A percentile compares a stretch with the other conserved stretches of the same genome.
These are phyloP conservation scores for Mucor piriformis DNA, from an alignment of 371 early-diverging fungal genomes.

Conservation along the genomic window DNA sequence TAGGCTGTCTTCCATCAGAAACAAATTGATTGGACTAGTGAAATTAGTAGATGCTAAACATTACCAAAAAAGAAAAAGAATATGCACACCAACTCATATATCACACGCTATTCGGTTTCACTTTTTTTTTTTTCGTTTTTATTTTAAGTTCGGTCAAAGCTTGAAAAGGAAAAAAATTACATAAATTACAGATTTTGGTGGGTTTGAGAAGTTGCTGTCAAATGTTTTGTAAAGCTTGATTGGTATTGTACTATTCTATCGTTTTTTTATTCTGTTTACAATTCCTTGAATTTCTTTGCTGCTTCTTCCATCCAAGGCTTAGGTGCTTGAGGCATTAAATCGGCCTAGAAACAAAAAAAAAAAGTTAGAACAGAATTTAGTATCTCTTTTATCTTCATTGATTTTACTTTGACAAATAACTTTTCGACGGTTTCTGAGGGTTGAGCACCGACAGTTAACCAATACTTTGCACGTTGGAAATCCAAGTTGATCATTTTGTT, in stretches of 20 bases:
- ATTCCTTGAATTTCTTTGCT: slow-evolving; percentile 33
- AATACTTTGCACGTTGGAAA: slow-evolving; percentile 91
- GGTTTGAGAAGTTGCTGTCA: neutral
- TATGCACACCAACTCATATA: no score
- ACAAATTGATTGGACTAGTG: no score
- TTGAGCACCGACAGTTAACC: slow-evolving; percentile 96
- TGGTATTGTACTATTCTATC: slow-evolving; percentile 4
- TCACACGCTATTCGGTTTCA: neutral
- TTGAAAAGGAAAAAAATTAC: neutral
- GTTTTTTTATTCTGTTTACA: neutral
- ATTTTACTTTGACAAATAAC: slow-evolving; percentile 83
- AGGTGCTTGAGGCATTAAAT: slow-evolving; percentile 60
- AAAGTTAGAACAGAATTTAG: neutral
- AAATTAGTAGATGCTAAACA: no score
- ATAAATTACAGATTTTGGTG: slow-evolving; percentile 5
- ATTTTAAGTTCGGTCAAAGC: no score
- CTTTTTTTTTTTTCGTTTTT: neutral
- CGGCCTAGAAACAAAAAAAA: slow-evolving; percentile 47
- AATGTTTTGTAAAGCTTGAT: neutral
- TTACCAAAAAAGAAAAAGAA: no score
- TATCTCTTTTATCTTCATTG: neutral
- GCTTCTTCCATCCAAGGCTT: slow-evolving; percentile 62
- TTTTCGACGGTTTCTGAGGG: slow-evolving; percentile 87
- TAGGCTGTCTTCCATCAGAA: no score
- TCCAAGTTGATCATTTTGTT: slow-evolving; percentile 86